Evolutionary conservation across 139 green algal genomes (phyloP).

Genomic region (Auxenochlorella pyrenoidosa): DNA sequence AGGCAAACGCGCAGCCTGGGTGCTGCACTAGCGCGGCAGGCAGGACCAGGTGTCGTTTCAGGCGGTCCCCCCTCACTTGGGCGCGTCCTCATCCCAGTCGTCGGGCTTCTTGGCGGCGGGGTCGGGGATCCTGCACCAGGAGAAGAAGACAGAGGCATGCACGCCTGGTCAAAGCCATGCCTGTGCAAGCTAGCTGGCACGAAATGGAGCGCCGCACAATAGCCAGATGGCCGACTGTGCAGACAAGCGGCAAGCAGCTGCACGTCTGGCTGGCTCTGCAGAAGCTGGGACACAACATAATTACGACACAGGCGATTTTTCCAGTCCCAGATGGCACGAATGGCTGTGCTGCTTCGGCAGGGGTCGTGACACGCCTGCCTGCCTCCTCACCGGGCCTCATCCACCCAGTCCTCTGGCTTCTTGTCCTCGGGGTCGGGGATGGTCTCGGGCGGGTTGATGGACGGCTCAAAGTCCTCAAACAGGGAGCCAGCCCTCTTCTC

Average conservation of each 20-base stretch:
- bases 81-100: conserved; percentile 91
- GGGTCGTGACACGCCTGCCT: too few species aligned
- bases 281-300: too few species aligned
- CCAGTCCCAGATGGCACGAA: too few species aligned
- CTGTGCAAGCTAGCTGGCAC: too few species aligned
- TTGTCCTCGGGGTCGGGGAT: conserved; percentile 86
- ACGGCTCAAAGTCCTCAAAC: conserved; percentile 80
- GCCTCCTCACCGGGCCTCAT: conserved; percentile 16
- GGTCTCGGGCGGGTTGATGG: conserved; percentile 82
- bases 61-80: background rate
- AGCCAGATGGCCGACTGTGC: too few species aligned
- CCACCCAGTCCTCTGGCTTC: conserved; percentile 86
- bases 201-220: too few species aligned
- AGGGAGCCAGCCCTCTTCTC: conserved; percentile 67
- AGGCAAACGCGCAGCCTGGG: too few species aligned
- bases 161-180: background rate
- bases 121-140: conserved; percentile 80
- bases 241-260: too few species aligned
- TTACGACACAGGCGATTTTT: too few species aligned
- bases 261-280: too few species aligned
- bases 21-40: too few species aligned
- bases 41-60: background rate
- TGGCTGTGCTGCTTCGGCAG: too few species aligned
- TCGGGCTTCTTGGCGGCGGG: conserved; percentile 84
- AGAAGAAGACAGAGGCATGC: background rate